Conservation (phyloP, 2,329 filamentous ascomycete species). For the Aspergillus neotritici region DNA sequence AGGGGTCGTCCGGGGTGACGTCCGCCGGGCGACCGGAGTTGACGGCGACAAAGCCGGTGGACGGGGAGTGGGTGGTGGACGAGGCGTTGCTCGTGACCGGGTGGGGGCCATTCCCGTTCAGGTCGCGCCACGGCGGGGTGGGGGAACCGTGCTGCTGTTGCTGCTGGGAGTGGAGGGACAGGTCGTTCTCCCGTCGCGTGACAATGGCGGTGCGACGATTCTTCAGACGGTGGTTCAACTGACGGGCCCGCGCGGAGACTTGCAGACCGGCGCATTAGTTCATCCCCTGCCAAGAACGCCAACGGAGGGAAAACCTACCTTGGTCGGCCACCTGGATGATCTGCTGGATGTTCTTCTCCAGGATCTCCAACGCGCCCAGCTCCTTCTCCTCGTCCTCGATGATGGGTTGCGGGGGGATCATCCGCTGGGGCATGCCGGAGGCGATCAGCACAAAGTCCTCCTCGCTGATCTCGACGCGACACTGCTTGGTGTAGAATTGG, state of each 20-base stretch:
- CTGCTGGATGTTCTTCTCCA: constrained; percentile 70
- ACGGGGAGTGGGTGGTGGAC: constrained; percentile 40
- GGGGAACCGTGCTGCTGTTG: constrained; percentile 27
- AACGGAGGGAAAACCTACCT: constrained; percentile 39
- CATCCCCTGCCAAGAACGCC: background rate
- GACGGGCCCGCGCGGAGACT: constrained; percentile 65
- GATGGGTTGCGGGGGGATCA: constrained; percentile 74
- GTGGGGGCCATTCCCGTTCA: constrained; percentile 22
- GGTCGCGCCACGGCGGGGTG: constrained; percentile 36
- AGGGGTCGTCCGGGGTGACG: constrained; percentile 25
- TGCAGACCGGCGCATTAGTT: constrained; percentile 18
- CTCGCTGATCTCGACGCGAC: constrained; percentile 77
- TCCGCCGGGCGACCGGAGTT: constrained; percentile 48
- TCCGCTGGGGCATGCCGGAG: constrained; percentile 74
- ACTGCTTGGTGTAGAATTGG: constrained; percentile 75
- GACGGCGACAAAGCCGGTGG: constrained; percentile 54
- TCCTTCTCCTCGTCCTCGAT: constrained; percentile 84
- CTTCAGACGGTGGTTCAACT: constrained; percentile 75
- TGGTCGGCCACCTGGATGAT: constrained; percentile 78
- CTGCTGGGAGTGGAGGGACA: constrained; percentile 26
- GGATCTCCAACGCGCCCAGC: constrained; percentile 72
- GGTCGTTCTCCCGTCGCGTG: constrained; percentile 51
- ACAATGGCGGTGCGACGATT: constrained; percentile 68
- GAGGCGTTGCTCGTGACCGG: constrained; percentile 25
- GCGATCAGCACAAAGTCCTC: constrained; percentile 82